Percentiles rank a stretch among this genome's conserved stretches.
These are phyloP conservation scores for Dictyostelium firmibasis DNA, from an alignment of 78 protist species.

Conservation along the genomic window DNA sequence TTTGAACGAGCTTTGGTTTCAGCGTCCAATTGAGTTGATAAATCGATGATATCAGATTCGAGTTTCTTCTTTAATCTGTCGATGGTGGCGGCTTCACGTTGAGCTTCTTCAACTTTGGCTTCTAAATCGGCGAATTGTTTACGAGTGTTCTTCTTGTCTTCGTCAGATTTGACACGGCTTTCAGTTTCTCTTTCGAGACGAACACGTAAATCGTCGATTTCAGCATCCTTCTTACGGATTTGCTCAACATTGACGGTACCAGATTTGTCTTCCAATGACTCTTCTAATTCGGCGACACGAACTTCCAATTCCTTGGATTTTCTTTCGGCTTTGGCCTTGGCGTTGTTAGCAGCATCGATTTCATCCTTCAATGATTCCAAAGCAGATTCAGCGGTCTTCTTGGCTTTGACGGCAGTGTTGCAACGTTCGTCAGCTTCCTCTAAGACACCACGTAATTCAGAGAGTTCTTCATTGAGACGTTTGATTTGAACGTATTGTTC, in stretches of 20 bases:
- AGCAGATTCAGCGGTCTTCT: constrained; percentile 75
- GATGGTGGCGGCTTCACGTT: constrained; percentile 2
- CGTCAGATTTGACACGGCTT: constrained; percentile 56
- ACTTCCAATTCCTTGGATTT: constrained; percentile 75
- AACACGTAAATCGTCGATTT: constrained; percentile 53
- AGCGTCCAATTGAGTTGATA: constrained; percentile 30
- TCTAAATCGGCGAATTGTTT: constrained; percentile 76
- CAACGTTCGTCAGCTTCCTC: constrained; percentile 73
- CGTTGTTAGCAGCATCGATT: constrained; percentile 50
- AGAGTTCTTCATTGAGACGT: constrained; percentile 79
- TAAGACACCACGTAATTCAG: constrained; percentile 55
- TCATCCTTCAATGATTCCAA: constrained; percentile 66
- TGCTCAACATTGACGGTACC: constrained; percentile 75
- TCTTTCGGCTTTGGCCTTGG: constrained; percentile 81
- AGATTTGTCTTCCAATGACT: constrained; percentile 65
- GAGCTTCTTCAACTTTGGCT: constrained; percentile 67
- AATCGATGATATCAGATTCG: constrained; percentile 56
- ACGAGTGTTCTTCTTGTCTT: constrained; percentile 78
- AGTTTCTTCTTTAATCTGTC: constrained; percentile 57
- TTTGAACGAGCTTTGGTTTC: constrained; percentile 69
- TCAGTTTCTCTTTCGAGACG: constrained; percentile 82
- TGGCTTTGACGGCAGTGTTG: constrained; percentile 41
- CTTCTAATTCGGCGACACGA: constrained; percentile 77
- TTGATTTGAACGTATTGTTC: constrained; percentile 79
- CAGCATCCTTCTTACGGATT: constrained; percentile 71